Conservation (phyloP, 2,329 filamentous ascomycete species). For the Ilyonectria mors-panacis region DNA sequence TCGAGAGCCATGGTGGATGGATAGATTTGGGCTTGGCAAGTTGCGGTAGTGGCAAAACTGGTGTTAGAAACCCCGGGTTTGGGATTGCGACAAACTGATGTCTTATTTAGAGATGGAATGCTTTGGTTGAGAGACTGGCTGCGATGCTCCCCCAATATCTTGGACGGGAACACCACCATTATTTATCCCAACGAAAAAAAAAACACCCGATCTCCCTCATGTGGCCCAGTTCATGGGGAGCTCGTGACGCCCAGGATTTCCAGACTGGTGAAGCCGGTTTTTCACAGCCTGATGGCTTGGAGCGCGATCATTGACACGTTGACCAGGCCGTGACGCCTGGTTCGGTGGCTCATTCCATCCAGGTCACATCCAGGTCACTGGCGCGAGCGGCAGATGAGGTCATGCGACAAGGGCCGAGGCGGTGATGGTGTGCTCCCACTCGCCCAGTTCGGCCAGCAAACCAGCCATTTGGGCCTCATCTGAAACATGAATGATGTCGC, state of each 20-base stretch:
- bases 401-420: slow-evolving; percentile 40
- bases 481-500: slow-evolving; percentile 45
- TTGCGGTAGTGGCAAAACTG: slow-evolving; percentile 13
- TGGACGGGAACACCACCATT: slow-evolving; percentile 28
- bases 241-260: slow-evolving; percentile 32
- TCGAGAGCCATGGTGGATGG: slow-evolving; percentile 56
- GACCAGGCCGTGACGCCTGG: slow-evolving; percentile 4
- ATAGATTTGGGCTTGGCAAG: not conserved
- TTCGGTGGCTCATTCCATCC: slow-evolving; percentile 11
- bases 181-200: slow-evolving; percentile 38
- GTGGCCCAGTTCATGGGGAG: slow-evolving; percentile 17
- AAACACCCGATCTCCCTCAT: slow-evolving; percentile 21
- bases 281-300: slow-evolving; percentile 24
- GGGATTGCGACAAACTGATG: not conserved
- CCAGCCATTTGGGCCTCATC: slow-evolving; percentile 28
- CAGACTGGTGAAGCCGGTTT: slow-evolving; percentile 41
- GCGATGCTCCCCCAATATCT: not conserved
- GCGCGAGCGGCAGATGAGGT: slow-evolving; percentile 40
- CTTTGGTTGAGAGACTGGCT: slow-evolving; percentile 4
- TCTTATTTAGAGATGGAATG: slow-evolving; percentile 2
- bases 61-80: not conserved
- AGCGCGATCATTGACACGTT: slow-evolving; percentile 21
- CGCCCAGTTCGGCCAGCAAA: slow-evolving; percentile 23
- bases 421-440: slow-evolving; percentile 27
- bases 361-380: slow-evolving; percentile 27